Percentiles rank a stretch among this genome's conserved stretches.
Evolutionary conservation across 2,329 filamentous ascomycete species (phyloP).

Genomic region (Cladophialophora exuberans): DNA sequence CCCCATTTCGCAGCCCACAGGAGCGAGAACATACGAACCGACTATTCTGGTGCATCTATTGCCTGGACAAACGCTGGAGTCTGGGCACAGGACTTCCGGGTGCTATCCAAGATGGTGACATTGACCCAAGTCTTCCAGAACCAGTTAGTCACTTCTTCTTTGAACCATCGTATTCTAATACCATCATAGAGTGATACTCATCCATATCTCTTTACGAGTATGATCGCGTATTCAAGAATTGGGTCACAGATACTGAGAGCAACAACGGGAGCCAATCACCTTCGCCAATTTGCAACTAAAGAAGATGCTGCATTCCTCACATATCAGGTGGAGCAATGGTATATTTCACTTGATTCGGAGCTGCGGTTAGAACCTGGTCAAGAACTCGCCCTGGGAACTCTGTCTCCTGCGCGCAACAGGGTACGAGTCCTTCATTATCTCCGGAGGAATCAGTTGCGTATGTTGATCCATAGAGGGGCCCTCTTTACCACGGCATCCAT

Average conservation of each 20-base stretch:
- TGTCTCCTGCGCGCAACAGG: constrained; percentile 32
- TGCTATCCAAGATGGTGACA: constrained; percentile 53
- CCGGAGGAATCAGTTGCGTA: constrained; percentile 51
- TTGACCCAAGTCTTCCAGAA: constrained; percentile 54
- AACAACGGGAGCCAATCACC: constrained; percentile 43
- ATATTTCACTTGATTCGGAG: constrained; percentile 49
- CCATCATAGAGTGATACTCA: constrained; percentile 31
- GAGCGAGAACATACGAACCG: constrained; percentile 30
- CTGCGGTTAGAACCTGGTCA: constrained; percentile 42
- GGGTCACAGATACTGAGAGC: constrained; percentile 54
- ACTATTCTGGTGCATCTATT: constrained; percentile 57
- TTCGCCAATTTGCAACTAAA: constrained; percentile 38
- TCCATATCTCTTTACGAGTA: constrained; percentile 49
- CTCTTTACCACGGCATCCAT: constrained; percentile 46
- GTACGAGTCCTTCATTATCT: constrained; percentile 50
- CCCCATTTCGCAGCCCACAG: constrained; percentile 1
- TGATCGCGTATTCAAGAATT: constrained; percentile 53
- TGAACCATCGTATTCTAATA: neutral
- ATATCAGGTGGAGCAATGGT: constrained; percentile 50
- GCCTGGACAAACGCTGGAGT: constrained; percentile 57
- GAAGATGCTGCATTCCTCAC: constrained; percentile 48
- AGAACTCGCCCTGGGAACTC: constrained; percentile 4
- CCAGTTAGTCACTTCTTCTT: constrained; percentile 40
- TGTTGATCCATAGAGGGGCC: constrained; percentile 50
- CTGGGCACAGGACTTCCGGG: constrained; percentile 57